Percentiles rank a stretch among this genome's conserved stretches.
Conservation (phyloP, 306 rosid species). For the Fragaria vesca region DNA sequence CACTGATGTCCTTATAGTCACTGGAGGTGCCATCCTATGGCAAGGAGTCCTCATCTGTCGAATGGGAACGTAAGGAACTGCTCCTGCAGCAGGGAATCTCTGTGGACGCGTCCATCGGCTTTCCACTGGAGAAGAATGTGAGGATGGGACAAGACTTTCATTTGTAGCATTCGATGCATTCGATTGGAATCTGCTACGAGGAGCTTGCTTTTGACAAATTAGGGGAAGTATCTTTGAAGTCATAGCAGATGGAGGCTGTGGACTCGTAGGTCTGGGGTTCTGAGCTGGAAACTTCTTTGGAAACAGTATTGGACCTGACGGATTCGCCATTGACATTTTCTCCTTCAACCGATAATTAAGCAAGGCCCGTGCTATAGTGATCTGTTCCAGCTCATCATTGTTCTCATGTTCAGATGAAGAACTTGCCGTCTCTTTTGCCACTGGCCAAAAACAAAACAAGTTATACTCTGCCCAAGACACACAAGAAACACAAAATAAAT, state of each 20-base stretch:
- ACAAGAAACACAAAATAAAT: not conserved
- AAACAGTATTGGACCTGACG: conserved; percentile 66
- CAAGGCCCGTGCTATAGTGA: conserved; percentile 88
- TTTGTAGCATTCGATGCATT: conserved; percentile 32
- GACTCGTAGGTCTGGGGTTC: conserved; percentile 81
- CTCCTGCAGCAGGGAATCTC: conserved; percentile 77
- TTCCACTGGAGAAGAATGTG: conserved; percentile 43
- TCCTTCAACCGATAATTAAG: conserved; percentile 75
- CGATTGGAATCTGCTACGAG: conserved; percentile 45
- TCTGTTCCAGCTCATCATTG: conserved; percentile 91
- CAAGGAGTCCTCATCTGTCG: conserved; percentile 77
- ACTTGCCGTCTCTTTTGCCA: conserved; percentile 85
- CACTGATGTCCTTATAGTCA: conserved; percentile 72
- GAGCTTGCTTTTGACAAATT: conserved; percentile 62
- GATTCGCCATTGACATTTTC: conserved; percentile 65
- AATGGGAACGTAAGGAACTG: conserved; percentile 82
- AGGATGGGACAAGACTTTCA: conserved; percentile 38
- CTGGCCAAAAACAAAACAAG: conserved; percentile 43
- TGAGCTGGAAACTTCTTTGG: conserved; percentile 67
- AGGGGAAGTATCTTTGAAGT: conserved; percentile 91
- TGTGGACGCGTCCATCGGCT: conserved; percentile 49
- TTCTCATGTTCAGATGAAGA: conserved; percentile 85
- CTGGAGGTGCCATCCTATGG: conserved; percentile 87
- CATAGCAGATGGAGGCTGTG: conserved; percentile 64
- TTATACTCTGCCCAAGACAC: conserved; percentile 15